phyloP scores from a whole-genome alignment of 192 early-diverging fungal species.

The Entomortierella parvispora region DNA sequence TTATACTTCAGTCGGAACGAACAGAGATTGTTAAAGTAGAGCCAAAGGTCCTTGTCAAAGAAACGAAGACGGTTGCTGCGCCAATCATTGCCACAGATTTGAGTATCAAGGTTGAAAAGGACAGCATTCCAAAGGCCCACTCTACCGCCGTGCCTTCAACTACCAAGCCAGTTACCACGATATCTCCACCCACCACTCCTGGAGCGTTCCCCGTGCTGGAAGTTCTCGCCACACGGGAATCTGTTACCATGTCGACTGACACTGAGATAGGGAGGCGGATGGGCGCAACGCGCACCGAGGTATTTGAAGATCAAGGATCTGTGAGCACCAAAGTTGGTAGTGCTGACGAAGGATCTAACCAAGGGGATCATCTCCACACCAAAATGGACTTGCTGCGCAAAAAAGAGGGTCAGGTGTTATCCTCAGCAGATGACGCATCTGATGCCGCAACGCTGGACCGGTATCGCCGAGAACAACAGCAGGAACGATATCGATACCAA shows the following conservation, averaged over 20 bases:
- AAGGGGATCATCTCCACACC: not conserved
- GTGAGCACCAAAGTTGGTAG: conserved; percentile 39
- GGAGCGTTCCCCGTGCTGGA: conserved; percentile 29
- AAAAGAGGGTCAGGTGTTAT: not conserved
- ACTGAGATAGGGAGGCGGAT: not conserved
- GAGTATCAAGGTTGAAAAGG: no score
- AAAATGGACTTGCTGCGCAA: conserved; percentile 15
- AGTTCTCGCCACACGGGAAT: not conserved
- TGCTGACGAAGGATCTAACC: conserved; percentile 14
- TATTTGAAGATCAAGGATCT: conserved; percentile 42
- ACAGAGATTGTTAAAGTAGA: no score
- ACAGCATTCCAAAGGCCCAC: not conserved
- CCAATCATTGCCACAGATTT: no score
- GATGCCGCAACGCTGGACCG: conserved; percentile 19
- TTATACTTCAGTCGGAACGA: no score
- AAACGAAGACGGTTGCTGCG: not conserved
- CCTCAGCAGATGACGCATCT: conserved; percentile 4
- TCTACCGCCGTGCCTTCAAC: not conserved
- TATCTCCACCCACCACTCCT: conserved; percentile 22
- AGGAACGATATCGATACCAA: conserved; percentile 20
- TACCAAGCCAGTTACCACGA: conserved; percentile 9
- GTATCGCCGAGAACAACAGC: conserved; percentile 11
- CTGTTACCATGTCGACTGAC: not conserved
- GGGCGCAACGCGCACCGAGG: conserved; percentile 9
- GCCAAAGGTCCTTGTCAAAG: not conserved